Conservation (phyloP, 805 yeast genomes). For the Yueomyces sinensis region DNA sequence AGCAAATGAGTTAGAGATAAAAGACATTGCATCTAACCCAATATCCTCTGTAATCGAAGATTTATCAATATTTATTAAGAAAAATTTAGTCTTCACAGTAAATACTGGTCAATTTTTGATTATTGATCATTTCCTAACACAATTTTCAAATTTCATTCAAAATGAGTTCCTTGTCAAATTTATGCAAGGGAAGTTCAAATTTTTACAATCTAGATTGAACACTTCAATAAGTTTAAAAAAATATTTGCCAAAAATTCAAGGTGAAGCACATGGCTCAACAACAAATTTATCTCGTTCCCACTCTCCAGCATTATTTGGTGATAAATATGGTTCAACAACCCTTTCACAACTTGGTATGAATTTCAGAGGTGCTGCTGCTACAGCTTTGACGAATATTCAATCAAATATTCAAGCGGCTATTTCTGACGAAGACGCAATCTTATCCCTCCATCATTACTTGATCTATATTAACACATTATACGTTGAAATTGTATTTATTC, state of each 20-base stretch:
- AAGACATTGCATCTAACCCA: constrained; percentile 31
- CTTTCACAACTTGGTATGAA: constrained; percentile 19
- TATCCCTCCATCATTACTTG: constrained; percentile 44
- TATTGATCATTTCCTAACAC: constrained; percentile 17
- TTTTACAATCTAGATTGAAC: constrained; percentile 14
- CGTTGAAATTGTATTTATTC: constrained; percentile 44
- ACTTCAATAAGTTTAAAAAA: constrained; percentile 11
- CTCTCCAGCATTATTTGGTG: constrained; percentile 6
- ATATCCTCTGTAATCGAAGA: constrained; percentile 83
- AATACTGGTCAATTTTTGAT: constrained; percentile 49
- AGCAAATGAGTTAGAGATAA: constrained; percentile 9
- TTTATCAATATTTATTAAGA: constrained; percentile 57
- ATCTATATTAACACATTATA: constrained; percentile 63
- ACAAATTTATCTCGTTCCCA: constrained; percentile 2
- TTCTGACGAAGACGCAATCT: constrained; percentile 18
- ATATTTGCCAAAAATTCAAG: constrained; percentile 10
- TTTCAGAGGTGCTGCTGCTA: constrained; percentile 27
- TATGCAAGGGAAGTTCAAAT: constrained; percentile 16
- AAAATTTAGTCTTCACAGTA: constrained; percentile 48
- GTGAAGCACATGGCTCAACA: neutral
- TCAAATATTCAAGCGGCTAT: constrained; percentile 23
- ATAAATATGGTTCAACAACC: constrained; percentile 8
- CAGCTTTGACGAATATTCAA: constrained; percentile 28
- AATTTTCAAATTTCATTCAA: constrained; percentile 16
- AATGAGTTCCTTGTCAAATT: constrained; percentile 21